Conservation (phyloP, 169 alveolate genomes). For the Babesia bigemina region DNA sequence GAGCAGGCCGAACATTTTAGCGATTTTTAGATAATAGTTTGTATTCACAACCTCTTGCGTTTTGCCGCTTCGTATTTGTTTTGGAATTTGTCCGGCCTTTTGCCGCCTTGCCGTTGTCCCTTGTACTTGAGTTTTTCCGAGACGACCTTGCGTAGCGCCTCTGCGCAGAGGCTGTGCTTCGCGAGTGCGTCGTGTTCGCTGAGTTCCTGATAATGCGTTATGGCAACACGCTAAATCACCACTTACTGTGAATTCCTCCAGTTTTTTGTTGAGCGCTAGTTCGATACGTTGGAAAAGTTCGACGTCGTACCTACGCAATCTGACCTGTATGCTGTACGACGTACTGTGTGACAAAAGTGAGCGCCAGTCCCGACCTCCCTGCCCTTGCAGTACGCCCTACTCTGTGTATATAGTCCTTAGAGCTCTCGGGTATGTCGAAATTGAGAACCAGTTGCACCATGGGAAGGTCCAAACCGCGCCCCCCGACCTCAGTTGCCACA, state of each 20-base stretch:
- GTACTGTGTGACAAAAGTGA: conserved; percentile 93
- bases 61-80: conserved; percentile 43
- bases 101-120: not conserved
- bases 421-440: conserved; percentile 94
- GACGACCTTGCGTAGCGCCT: conserved; percentile 45
- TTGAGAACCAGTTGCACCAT: conserved; percentile 95
- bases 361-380: conserved; percentile 96
- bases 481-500: conserved; percentile 99
- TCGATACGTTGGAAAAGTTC: conserved; percentile 91
- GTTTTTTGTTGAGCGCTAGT: conserved; percentile 85
- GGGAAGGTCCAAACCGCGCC: conserved; percentile 98
- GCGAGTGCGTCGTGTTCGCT: conserved; percentile 37
- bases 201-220: conserved; percentile 1
- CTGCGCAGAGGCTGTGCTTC: conserved; percentile 33
- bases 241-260: conserved; percentile 74
- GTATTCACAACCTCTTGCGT: conserved; percentile 16
- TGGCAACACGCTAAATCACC: not conserved
- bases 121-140: conserved; percentile 23
- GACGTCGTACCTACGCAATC: conserved; percentile 82
- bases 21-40: conserved; percentile 9
- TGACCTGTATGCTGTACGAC: not conserved
- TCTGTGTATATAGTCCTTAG: conserved; percentile 96
- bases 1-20: conserved; percentile 38
- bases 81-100: conserved; percentile 27
- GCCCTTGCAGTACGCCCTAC: conserved; percentile 99